Evolutionary conservation across 805 yeast species (phyloP), one percentile per base, ranked within the genome.

Genomic region (Candida adriatica): DNA sequence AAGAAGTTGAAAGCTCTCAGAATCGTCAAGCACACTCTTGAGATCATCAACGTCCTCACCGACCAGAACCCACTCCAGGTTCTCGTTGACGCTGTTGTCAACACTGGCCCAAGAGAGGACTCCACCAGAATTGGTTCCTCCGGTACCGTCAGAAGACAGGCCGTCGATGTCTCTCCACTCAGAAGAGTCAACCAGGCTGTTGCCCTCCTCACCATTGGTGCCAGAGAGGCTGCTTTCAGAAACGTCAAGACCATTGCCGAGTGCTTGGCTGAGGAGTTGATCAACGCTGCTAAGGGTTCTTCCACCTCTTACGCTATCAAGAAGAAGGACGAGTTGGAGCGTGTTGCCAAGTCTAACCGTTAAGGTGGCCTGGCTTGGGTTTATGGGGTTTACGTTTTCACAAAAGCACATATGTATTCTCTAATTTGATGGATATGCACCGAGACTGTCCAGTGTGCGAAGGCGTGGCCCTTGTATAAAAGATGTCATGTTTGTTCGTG

Each of bases 281-380:
- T 92, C 71, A 92, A 92, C 79, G 99, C 99, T 62, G 98, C 94
- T 64, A 92, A 92, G 82, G 97, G 97, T 73, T 92, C 98, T 61
- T 88, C 99, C 55, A 94, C 96, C 70, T 92, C 98, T 64, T 94
- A 88, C 70, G 98, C 98, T 61, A 94, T 92, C 78, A 92, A 92
- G 94, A 92, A 92, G 98, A 92, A 92, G 95, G 99, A 92, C 72
- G 99, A 92, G 81, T 84, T 92, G 70, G 99, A 92, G 82, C 95
- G 99, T 84, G 99, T 92, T 72, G 99, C 99, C 68, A 92, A 92
- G 77, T 90, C 98, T 69, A 92, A 92, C 95, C 98, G 99, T 87
- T 92, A 92, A 82, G 56, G 39, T 31, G 38, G 34, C 26, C 29
- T 34, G 18, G 20, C 21, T 18, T 35, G 27, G 32, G 8, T 19